Evolutionary conservation across 2,329 filamentous ascomycete species (phyloP), one percentile per base, ranked within the genome.

Genomic region (Fusarium beomiforme): DNA sequence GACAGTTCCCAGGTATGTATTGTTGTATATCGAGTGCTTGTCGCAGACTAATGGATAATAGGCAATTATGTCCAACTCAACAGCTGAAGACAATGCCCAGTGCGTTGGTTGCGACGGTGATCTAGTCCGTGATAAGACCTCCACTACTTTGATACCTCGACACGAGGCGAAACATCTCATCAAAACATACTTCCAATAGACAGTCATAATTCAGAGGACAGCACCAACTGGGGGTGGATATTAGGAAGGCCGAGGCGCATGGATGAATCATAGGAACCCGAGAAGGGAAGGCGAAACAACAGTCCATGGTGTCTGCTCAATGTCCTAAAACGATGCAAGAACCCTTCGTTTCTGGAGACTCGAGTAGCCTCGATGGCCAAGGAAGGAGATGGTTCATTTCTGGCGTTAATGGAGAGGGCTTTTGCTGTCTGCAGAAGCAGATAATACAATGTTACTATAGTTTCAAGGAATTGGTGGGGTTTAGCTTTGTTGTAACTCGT

Each of bases 1-100:
- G 96, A 29, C 95, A 98, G 79, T 99, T 99, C 80, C 96, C 96
- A 83, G 96, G 96, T 97, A 86, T 79, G 89, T 80, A 26, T 19
- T 37, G 23, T 12, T 41, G 17, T 33, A 2, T 8, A 5, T n/a
- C 17, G 14, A 50, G 26, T 44, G 37, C 37, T 36, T 49, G 14
- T 16, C 13, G n/a, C 19, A 37, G 47, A 44, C 78, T 83, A 71
- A 82, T 53, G 19, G 21, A 24, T 42, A 33, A 29, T 49, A 87
- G 86, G 85, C 63, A 87, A 87, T 71, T 87, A 87, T 76, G 85
- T 87, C 36, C 81, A 84, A 73, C 53, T 85, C 9, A 74, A 69
- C 44, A 60, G 74, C 41, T 76, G 68, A 76, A 64, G 34, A 55
- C 23, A n/a, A 33, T 47, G 31, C 36, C 23, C 46, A 41, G 54